phyloP scores from a whole-genome alignment of 2,329 filamentous ascomycete species.

The Scedosporium aurantiacum region DNA sequence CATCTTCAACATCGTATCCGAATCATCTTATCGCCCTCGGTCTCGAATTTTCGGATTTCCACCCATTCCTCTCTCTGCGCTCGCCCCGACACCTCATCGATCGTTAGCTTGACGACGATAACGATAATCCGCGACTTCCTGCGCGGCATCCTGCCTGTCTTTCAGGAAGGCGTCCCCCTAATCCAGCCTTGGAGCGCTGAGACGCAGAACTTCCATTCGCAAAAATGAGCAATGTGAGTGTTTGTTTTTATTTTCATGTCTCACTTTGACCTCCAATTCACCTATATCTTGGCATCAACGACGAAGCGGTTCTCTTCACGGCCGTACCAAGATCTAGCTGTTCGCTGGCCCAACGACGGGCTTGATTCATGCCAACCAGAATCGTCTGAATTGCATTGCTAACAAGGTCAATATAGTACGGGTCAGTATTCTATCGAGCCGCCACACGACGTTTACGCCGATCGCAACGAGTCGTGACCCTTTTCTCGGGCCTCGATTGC shows the following conservation, averaged over 20 bases:
- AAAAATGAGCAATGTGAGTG: neutral
- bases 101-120: neutral
- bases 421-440: constrained; percentile 29
- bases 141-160: neutral
- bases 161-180: neutral
- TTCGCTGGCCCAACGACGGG: too few relatives aligned
- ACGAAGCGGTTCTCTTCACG: neutral
- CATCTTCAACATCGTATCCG: neutral
- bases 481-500: constrained; percentile 4
- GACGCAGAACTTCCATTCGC: neutral
- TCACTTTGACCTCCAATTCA: neutral
- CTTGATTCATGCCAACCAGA: too few relatives aligned
- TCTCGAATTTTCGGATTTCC: neutral
- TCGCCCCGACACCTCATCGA: neutral
- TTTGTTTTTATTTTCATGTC: neutral
- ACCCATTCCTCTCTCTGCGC: neutral
- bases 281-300: neutral
- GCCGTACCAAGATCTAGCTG: too few relatives aligned
- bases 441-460: neutral
- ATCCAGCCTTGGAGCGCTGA: neutral
- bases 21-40: neutral
- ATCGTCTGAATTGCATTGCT: neutral
- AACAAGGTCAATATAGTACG: constrained; percentile 33
- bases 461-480: neutral
- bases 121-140: neutral